A percentile compares a stretch with the other conserved stretches of the same genome.
phyloP scores from a whole-genome alignment of 257 asterid species.

The Fraxinus anomala region DNA sequence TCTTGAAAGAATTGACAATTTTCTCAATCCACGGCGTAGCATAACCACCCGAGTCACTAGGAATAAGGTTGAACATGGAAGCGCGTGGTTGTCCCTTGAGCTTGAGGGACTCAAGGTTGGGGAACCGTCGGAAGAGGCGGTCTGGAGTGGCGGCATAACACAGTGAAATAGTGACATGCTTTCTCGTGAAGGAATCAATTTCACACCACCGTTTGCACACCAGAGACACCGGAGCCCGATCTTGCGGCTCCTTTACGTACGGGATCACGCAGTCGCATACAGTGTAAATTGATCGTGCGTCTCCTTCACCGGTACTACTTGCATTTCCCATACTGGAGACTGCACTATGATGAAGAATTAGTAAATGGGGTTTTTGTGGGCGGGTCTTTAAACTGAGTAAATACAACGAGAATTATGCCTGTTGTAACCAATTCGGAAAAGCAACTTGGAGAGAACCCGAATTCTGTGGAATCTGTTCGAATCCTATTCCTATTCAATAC shows the following conservation, averaged over 20 bases:
- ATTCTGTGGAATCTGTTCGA: background rate
- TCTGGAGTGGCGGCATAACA: constrained; percentile 71
- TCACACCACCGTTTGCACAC: constrained; percentile 60
- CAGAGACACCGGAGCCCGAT: constrained; percentile 61
- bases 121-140: constrained; percentile 59
- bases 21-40: constrained; percentile 75
- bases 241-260: constrained; percentile 65
- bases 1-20: constrained; percentile 39
- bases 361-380: background rate
- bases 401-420: background rate
- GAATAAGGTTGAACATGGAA: constrained; percentile 77
- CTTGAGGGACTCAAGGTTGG: constrained; percentile 70
- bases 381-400: background rate
- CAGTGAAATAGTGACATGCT: constrained; percentile 77
- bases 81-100: constrained; percentile 92
- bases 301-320: background rate
- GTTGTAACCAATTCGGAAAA: background rate
- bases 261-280: constrained; percentile 77
- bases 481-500: too few relatives aligned
- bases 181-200: constrained; percentile 72
- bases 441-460: background rate
- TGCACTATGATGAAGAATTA: background rate
- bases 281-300: constrained; percentile 26
- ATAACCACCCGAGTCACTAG: constrained; percentile 84
- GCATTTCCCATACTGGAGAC: background rate